Conservation (phyloP, 352 stramenopile genomes). For the Phytophthora citricola region DNA sequence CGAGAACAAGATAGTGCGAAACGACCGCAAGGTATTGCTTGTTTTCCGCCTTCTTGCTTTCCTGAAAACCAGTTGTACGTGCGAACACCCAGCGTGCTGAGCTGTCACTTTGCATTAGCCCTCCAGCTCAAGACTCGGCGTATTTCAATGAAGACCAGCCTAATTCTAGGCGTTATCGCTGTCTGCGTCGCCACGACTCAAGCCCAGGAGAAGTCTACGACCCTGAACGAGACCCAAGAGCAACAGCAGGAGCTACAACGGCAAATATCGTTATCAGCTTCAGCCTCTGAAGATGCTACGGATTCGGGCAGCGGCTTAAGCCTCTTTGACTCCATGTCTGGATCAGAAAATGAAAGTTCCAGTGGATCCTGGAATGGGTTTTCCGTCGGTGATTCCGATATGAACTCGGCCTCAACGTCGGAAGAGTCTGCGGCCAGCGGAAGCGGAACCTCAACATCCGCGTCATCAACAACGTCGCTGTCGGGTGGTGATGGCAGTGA, state of each 20-base stretch:
- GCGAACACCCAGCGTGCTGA: constrained; percentile 1
- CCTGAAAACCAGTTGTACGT: constrained; percentile 7
- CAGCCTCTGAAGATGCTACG: neutral
- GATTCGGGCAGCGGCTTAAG: neutral
- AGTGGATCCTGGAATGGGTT: neutral
- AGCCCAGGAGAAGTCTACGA: neutral
- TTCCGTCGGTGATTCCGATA: neutral
- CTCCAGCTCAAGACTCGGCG: neutral
- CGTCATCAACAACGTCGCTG: neutral
- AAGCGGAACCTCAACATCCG: neutral
- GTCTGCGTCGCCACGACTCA: constrained; percentile 3
- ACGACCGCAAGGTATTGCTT: neutral
- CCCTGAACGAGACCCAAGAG: neutral
- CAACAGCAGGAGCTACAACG: constrained; percentile 1
- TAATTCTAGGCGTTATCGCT: neutral
- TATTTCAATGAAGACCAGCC: constrained; percentile 1
- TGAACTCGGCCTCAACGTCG: neutral
- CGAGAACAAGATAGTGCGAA: neutral
- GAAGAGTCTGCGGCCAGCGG: constrained; percentile 3
- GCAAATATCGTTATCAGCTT: neutral
- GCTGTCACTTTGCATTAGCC: constrained; percentile 5
- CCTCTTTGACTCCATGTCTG: neutral
- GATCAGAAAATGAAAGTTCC: neutral
- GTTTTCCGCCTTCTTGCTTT: constrained; percentile 1
- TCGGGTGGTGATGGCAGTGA: constrained; percentile 5